Evolutionary conservation across 257 asterid genomes (phyloP).

Genomic region (Ocimum tenuiflorum): DNA sequence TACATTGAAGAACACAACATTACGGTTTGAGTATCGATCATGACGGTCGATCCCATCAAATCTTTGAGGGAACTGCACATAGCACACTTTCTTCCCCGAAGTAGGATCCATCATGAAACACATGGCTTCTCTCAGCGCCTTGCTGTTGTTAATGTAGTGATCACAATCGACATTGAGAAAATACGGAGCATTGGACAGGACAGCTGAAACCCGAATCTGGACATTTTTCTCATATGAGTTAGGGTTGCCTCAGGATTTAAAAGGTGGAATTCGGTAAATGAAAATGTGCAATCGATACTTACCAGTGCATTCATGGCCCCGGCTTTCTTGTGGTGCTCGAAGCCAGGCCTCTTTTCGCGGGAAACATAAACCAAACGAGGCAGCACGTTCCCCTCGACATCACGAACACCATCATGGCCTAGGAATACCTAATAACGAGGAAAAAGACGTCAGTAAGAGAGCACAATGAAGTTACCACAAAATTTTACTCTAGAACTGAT

Average conservation of each 20-base stretch:
- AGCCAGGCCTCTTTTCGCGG: too few species aligned
- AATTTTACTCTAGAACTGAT: too few species aligned
- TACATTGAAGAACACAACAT: slow-evolving; percentile 89
- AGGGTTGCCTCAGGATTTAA: not conserved
- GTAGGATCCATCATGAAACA: slow-evolving; percentile 97
- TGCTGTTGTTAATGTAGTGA: too few species aligned
- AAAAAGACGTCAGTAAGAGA: not conserved
- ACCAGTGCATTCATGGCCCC: too few species aligned
- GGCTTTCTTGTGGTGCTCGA: too few species aligned
- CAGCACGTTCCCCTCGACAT: slow-evolving; percentile 53
- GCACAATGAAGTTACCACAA: not conserved
- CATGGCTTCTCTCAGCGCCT: too few species aligned
- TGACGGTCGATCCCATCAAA: too few species aligned
- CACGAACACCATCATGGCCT: slow-evolving; percentile 57
- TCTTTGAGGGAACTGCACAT: too few species aligned
- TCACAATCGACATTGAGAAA: too few species aligned
- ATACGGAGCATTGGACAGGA: slow-evolving; percentile 77
- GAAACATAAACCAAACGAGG: slow-evolving; percentile 69
- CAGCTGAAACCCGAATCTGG: slow-evolving; percentile 83
- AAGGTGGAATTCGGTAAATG: too few species aligned
- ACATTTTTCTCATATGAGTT: not conserved
- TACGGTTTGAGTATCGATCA: too few species aligned
- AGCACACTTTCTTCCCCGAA: slow-evolving; percentile 72
- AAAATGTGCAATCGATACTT: not conserved
- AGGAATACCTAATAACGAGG: slow-evolving; percentile 55